A percentile compares a stretch with the other conserved stretches of the same genome.
phyloP scores from a whole-genome alignment of 805 yeast species.

The Candida cerambycidarum region DNA sequence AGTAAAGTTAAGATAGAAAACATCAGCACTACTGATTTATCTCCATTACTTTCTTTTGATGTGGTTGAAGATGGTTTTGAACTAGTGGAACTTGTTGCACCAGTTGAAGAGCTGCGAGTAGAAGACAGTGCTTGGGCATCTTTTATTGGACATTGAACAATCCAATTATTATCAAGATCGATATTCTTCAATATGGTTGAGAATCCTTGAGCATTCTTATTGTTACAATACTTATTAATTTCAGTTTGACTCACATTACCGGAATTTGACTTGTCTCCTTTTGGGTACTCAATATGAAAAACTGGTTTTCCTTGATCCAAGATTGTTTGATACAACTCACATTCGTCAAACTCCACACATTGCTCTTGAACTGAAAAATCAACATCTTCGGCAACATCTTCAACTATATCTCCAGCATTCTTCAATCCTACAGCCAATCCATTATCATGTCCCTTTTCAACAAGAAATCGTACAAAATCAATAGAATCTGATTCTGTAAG shows the following conservation, averaged over 20 bases:
- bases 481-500: constrained; percentile 22
- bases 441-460: constrained; percentile 18
- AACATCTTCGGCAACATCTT: constrained; percentile 16
- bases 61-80: no score
- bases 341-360: constrained; percentile 25
- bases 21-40: no score
- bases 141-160: background rate
- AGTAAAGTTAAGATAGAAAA: no score
- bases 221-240: constrained; percentile 12
- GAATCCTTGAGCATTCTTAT: constrained; percentile 14
- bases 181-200: constrained; percentile 23
- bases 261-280: constrained; percentile 15
- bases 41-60: no score
- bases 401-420: constrained; percentile 22
- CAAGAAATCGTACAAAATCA: constrained; percentile 22
- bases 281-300: constrained; percentile 27
- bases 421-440: constrained; percentile 25
- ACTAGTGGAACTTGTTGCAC: background rate
- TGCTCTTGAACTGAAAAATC: constrained; percentile 29
- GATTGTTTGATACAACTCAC: constrained; percentile 18
- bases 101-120: background rate
- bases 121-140: background rate
- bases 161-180: constrained; percentile 17
- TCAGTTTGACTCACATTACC: constrained; percentile 4
- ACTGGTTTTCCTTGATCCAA: constrained; percentile 19